Evolutionary conservation across 139 green algal genomes (phyloP).

Genomic region (Protoeuglena noctilucae): DNA sequence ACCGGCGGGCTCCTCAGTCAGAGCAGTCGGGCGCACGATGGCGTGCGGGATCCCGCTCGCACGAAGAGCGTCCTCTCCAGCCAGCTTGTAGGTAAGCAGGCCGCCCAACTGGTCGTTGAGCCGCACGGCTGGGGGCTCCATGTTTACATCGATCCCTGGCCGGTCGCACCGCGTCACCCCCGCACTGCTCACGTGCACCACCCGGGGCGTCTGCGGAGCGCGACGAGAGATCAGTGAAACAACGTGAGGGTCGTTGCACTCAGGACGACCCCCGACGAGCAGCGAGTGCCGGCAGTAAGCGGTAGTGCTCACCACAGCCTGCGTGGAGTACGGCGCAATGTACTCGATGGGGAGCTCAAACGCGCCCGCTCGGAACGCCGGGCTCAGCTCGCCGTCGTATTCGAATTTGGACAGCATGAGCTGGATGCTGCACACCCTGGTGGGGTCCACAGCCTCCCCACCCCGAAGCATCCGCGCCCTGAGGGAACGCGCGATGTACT

Average conservation of each 20-base stretch:
- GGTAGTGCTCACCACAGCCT: neutral
- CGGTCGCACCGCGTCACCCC: constrained; percentile 67
- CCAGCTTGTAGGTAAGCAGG: constrained; percentile 78
- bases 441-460: constrained; percentile 30
- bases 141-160: constrained; percentile 43
- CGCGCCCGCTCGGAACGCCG: constrained; percentile 45
- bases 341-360: constrained; percentile 59
- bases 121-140: constrained; percentile 69
- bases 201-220: constrained; percentile 10
- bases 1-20: constrained; percentile 60
- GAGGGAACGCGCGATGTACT: no score
- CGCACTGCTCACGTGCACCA: constrained; percentile 44
- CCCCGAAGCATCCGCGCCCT: constrained; percentile 29
- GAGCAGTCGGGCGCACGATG: constrained; percentile 56
- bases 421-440: constrained; percentile 40
- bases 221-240: no score
- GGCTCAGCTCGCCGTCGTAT: constrained; percentile 80
- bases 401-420: constrained; percentile 93
- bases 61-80: constrained; percentile 58
- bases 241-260: constrained; percentile 4
- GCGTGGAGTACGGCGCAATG: constrained; percentile 38
- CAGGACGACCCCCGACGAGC: neutral
- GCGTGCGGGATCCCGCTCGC: constrained; percentile 49
- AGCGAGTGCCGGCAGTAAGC: constrained; percentile 23
- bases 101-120: constrained; percentile 79